Evolutionary conservation across 352 stramenopile genomes (phyloP).

Genomic region (Pythium utonaiense): DNA sequence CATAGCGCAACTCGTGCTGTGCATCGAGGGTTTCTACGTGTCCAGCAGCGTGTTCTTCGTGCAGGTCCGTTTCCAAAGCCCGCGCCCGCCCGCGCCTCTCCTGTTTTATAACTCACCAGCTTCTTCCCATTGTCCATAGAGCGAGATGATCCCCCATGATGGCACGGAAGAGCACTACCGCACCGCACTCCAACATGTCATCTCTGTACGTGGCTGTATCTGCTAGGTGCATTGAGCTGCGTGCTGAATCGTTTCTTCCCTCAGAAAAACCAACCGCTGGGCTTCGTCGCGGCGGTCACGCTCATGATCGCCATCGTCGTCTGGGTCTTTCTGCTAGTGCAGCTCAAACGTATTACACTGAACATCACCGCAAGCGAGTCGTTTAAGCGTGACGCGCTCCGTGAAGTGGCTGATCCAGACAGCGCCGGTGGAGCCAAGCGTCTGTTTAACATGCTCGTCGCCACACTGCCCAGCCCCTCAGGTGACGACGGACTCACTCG

Average conservation of each 20-base stretch:
- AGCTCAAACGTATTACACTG: conserved; percentile 62
- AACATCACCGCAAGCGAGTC: conserved; percentile 80
- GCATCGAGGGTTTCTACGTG: conserved; percentile 18
- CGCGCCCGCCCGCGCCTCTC: no score
- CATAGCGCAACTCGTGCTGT: conserved; percentile 15
- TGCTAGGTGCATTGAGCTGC: no score
- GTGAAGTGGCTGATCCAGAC: conserved; percentile 50
- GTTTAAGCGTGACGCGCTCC: conserved; percentile 80
- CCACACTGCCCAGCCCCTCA: conserved; percentile 26
- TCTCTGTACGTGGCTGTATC: no score
- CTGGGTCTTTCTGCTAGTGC: conserved; percentile 71
- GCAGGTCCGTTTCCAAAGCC: conserved; percentile 38
- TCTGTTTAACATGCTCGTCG: conserved; percentile 21
- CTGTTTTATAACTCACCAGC: no score
- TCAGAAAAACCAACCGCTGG: conserved; percentile 58
- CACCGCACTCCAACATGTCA: conserved; percentile 35
- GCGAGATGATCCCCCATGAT: conserved; percentile 29
- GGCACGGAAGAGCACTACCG: conserved; percentile 20
- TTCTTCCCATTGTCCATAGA: conserved; percentile 27
- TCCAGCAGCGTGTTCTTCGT: conserved; percentile 23
- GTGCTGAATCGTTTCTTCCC: neutral
- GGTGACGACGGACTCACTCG: conserved; percentile 10
- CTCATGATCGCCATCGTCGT: conserved; percentile 58
- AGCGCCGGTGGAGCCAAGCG: conserved; percentile 15
- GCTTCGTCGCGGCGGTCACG: conserved; percentile 62